These are phyloP conservation scores for Otatea glauca DNA, from an alignment of 176 grass and related monocot genomes.

Conservation along the genomic window DNA sequence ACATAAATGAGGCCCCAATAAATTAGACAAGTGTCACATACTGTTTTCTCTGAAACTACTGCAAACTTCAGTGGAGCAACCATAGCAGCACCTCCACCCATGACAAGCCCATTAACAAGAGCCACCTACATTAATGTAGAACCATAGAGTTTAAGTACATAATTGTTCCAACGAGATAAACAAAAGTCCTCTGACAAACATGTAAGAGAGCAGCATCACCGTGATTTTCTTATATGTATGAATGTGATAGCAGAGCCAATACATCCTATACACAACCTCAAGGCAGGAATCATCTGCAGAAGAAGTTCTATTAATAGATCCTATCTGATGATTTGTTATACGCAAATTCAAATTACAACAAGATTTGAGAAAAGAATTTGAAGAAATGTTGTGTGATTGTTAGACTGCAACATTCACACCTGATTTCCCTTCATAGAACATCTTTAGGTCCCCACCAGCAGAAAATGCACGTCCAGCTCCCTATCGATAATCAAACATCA, in stretches of 20 bases:
- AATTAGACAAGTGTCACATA: slow-evolving; percentile 32
- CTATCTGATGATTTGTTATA: neutral
- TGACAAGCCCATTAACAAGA: slow-evolving; percentile 90
- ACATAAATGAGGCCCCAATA: neutral
- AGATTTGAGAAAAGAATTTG: neutral
- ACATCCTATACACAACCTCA: slow-evolving; percentile 97
- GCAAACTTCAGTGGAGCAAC: slow-evolving; percentile 77
- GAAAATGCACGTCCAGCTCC: slow-evolving; percentile 85
- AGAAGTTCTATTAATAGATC: neutral
- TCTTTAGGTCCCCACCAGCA: slow-evolving; percentile 94
- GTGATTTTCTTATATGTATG: slow-evolving; percentile 89
- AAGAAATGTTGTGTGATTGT: neutral
- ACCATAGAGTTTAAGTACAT: slow-evolving; percentile 10
- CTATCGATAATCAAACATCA: slow-evolving; percentile 48
- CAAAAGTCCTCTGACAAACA: neutral
- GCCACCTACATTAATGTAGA: slow-evolving; percentile 56
- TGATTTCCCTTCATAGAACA: slow-evolving; percentile 97
- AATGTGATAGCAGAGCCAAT: slow-evolving; percentile 97
- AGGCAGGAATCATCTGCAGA: slow-evolving; percentile 89
- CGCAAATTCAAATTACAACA: neutral
- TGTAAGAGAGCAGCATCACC: slow-evolving; percentile 42
- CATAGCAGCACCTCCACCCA: slow-evolving; percentile 89
- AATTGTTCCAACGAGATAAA: neutral
- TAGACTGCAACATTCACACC: slow-evolving; percentile 44
- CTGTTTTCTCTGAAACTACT: slow-evolving; percentile 84